Evolutionary conservation across 169 alveolate species (phyloP).

Genomic region (Plasmodium yoelii): DNA sequence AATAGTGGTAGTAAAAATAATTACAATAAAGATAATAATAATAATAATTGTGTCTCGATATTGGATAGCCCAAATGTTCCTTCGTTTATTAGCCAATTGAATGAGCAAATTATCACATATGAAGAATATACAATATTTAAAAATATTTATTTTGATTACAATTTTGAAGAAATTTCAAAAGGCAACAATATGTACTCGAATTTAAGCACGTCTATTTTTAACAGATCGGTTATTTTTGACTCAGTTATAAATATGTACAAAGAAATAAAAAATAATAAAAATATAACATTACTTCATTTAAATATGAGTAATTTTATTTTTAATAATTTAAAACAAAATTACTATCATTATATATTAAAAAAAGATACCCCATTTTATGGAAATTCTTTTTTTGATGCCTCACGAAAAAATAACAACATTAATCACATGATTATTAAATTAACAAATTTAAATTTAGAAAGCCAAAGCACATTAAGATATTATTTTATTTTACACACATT

Average conservation of each 20-base stretch:
- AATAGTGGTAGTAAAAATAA: constrained; percentile 1
- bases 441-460: not conserved
- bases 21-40: not conserved
- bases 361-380: not conserved
- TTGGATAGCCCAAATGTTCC: not conserved
- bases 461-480: constrained; percentile 33
- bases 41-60: not conserved
- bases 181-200: constrained; percentile 13
- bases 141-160: constrained; percentile 26
- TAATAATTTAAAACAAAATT: constrained; percentile 57
- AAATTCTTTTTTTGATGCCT: not conserved
- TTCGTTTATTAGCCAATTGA: not conserved
- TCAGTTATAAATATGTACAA: constrained; percentile 55
- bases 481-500: constrained; percentile 29
- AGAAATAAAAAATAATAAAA: constrained; percentile 55
- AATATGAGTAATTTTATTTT: constrained; percentile 32
- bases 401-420: not conserved
- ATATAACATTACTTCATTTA: constrained; percentile 27
- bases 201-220: constrained; percentile 34
- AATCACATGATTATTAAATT: too few species aligned
- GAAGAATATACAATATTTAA: constrained; percentile 73
- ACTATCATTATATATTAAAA: constrained; percentile 30
- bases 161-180: constrained; percentile 1
- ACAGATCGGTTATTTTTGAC: constrained; percentile 56
- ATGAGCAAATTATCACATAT: constrained; percentile 16